Evolutionary conservation across 2,329 filamentous ascomycete genomes (phyloP).

Genomic region (Colletotrichum spaethianum): DNA sequence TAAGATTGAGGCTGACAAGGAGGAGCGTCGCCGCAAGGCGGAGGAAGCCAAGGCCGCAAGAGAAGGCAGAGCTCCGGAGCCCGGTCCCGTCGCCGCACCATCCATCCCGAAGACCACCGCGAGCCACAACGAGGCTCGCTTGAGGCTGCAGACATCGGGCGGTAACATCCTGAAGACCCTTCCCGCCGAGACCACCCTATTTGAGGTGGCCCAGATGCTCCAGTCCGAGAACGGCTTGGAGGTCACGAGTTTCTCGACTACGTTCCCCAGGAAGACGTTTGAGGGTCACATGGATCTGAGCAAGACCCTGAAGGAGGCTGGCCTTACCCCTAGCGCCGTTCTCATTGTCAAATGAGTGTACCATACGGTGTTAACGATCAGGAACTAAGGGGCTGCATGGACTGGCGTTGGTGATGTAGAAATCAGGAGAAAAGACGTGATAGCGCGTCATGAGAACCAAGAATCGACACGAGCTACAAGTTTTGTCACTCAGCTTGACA

Average conservation of each 20-base stretch:
- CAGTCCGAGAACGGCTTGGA: slow-evolving; percentile 78
- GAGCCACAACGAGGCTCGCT: slow-evolving; percentile 83
- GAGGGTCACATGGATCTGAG: slow-evolving; percentile 80
- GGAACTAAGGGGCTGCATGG: slow-evolving; percentile 16
- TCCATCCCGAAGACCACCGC: slow-evolving; percentile 73
- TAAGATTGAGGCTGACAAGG: slow-evolving; percentile 95
- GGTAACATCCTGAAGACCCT: slow-evolving; percentile 91
- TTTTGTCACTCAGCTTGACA: background rate
- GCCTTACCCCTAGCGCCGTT: slow-evolving; percentile 90
- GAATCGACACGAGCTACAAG: background rate
- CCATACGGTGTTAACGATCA: slow-evolving; percentile 12
- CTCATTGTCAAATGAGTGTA: slow-evolving; percentile 76
- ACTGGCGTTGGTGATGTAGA: slow-evolving; percentile 23
- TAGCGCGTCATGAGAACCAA: background rate
- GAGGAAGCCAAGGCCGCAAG: slow-evolving; percentile 88
- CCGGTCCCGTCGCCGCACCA: slow-evolving; percentile 62
- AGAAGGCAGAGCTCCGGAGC: slow-evolving; percentile 75
- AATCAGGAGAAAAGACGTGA: background rate
- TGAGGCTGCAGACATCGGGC: slow-evolving; percentile 82
- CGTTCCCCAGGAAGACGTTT: slow-evolving; percentile 89
- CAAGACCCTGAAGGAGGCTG: slow-evolving; percentile 92
- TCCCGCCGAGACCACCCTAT: slow-evolving; percentile 90
- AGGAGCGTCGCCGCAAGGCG: slow-evolving; percentile 86
- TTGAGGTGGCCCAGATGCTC: slow-evolving; percentile 88
- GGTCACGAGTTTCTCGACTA: slow-evolving; percentile 85